A percentile compares a stretch with the other conserved stretches of the same genome.
These are phyloP conservation scores for Ascochyta fabae DNA, from an alignment of 2,329 filamentous ascomycete genomes.

Conservation along the genomic window DNA sequence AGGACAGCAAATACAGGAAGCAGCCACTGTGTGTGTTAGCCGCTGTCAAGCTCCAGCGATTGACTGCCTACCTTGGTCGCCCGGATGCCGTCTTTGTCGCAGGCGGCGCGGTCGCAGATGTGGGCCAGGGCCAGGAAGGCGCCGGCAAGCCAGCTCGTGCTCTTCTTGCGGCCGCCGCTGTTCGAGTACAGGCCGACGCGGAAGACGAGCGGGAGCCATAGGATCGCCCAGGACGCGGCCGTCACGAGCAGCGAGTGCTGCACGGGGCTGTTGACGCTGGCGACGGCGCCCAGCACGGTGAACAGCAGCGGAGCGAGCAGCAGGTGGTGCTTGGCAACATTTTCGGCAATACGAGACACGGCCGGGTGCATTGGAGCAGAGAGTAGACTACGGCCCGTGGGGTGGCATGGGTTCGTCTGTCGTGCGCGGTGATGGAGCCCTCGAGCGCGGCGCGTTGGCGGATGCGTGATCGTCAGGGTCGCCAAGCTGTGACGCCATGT, in stretches of 20 bases:
- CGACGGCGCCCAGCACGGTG: conserved; percentile 43
- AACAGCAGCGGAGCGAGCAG: conserved; percentile 45
- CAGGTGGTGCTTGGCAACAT: conserved; percentile 42
- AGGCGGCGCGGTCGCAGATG: conserved; percentile 54
- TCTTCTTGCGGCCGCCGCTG: conserved; percentile 32
- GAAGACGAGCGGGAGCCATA: conserved; percentile 47
- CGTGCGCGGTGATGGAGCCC: conserved; percentile 12
- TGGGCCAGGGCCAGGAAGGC: conserved; percentile 50
- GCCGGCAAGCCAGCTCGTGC: conserved; percentile 50
- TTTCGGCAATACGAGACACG: conserved; percentile 36
- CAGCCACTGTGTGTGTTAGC: conserved; percentile 36
- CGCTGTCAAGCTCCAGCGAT: not conserved
- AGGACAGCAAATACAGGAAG: conserved; percentile 44
- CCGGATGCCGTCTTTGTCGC: conserved; percentile 53
- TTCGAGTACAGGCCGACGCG: conserved; percentile 43
- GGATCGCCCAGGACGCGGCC: conserved; percentile 51
- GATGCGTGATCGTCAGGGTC: conserved; percentile 14
- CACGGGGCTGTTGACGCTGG: conserved; percentile 43
- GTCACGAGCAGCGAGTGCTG: conserved; percentile 53
- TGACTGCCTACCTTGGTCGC: conserved; percentile 52
- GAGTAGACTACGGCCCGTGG: conserved; percentile 39
- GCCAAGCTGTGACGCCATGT: conserved; percentile 15
- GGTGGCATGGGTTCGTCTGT: conserved; percentile 38
- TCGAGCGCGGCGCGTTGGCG: not conserved
- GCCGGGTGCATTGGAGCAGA: conserved; percentile 49